Base-by-base conservation (phyloP, 1,284 basidiomycete genomes). In the Amylostereum chailletii region DNA sequence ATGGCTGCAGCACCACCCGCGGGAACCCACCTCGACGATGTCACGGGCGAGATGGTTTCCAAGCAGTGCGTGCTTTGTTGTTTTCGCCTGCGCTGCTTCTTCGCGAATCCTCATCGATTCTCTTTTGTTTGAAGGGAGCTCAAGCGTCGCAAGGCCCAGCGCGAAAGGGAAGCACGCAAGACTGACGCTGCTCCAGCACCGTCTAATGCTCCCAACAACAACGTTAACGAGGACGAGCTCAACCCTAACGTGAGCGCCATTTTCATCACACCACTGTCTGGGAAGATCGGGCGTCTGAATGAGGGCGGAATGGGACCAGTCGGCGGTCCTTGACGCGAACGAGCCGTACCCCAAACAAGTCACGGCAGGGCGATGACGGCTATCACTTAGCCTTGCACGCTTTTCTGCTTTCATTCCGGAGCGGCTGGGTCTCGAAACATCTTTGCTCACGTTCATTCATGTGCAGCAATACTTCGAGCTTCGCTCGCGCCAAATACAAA, bases 401-500 rank as follows among this genome's bases (percentile, higher is more conserved):
- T 19, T 19, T 19, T 19, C 19, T 19, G 19, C 19, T 19, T 19
- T 19, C 19, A 19, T 19, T 19, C 19, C 19, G 19, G 19, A 19
- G 19, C 19, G 19, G 19, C 19, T 19, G 19, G 19, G 5, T 40
- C 6, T 2, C 4, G 11, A 40, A 40, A 40, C 11, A n/a, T n/a
- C 39, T 40, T 5, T 29, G 42, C 42, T 43, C 7, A 43, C 27
- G 42, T 43, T 6, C 29, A 7, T 31, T 43, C 19, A 45, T 46
- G 26, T 34, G 26, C 57, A 95, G 92, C 92, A 96, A 88, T 99
- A 97, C 77, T 95, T 90, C 68, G 94, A 98, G 67, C 75, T 94
- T 57, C 85, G 96, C 58, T 89, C 85, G 45, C 82, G 93, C 51
- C 84, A 90, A 61, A 94, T 99, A 61, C 81, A 85, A 58, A 83